Percentiles rank a stretch among this genome's conserved stretches.
These are phyloP conservation scores for Calonectria ilicicola DNA, from an alignment of 2,329 filamentous ascomycete genomes.

Conservation along the genomic window DNA sequence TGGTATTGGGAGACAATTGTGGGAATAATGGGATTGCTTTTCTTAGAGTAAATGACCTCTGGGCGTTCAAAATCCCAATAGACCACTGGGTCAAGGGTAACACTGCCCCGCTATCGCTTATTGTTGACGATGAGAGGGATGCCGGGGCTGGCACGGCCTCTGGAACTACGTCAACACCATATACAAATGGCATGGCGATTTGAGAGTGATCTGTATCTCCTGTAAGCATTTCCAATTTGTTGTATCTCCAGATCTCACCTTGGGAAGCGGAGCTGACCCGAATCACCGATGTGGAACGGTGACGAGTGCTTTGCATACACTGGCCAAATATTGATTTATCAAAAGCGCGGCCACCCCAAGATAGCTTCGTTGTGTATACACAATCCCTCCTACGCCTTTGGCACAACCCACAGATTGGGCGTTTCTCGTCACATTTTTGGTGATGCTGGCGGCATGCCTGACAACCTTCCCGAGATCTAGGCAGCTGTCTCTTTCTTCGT, in stretches of 20 bases:
- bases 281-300: neutral
- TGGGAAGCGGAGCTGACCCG: neutral
- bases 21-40: neutral
- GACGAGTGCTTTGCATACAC: neutral
- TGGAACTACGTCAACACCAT: neutral
- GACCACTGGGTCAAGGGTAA: too few species aligned
- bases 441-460: constrained; percentile 12
- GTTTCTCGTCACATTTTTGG: constrained; percentile 14
- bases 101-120: neutral
- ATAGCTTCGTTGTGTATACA: neutral
- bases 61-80: neutral
- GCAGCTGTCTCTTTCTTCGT: neutral
- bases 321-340: constrained; percentile 4
- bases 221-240: neutral
- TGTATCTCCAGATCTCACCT: neutral
- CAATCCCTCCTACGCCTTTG: neutral
- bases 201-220: neutral
- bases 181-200: neutral
- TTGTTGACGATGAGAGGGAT: neutral
- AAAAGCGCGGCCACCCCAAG: constrained; percentile 13
- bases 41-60: neutral
- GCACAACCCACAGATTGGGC: neutral
- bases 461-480: constrained; percentile 12
- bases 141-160: too few species aligned
- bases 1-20: neutral